Evolutionary conservation across 768 basidiomycete genomes (phyloP).

Genomic region (Scleroderma citrinum): DNA sequence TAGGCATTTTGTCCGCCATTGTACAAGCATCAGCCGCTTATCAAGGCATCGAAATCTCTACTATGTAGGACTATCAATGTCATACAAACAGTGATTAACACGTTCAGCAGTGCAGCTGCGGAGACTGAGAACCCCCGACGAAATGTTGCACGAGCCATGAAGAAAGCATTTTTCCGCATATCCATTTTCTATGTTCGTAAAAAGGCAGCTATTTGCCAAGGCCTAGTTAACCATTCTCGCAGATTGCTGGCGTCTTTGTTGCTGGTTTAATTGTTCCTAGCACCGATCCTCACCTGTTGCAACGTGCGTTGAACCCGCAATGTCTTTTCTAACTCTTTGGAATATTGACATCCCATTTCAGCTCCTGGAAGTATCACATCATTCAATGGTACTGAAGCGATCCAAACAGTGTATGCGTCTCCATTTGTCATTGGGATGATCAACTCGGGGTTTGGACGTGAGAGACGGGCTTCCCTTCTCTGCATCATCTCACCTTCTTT

Average conservation of each 20-base stretch:
- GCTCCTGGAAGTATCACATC: conserved; percentile 53
- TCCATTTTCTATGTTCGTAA: conserved; percentile 63
- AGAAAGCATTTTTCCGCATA: conserved; percentile 76
- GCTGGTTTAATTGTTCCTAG: conserved; percentile 75
- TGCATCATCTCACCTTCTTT: conserved; percentile 14
- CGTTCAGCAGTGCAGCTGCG: conserved; percentile 51
- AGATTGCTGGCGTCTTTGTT: conserved; percentile 63
- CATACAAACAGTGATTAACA: not conserved
- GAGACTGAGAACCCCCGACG: conserved; percentile 74
- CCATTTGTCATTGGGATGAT: conserved; percentile 81
- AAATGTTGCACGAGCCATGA: conserved; percentile 70
- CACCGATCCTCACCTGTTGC: conserved; percentile 46
- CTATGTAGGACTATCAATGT: conserved; percentile 15
- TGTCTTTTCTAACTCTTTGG: not conserved
- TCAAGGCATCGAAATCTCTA: conserved; percentile 47
- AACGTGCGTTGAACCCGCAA: conserved; percentile 18
- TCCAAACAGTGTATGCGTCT: not conserved
- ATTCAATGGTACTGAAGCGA: conserved; percentile 27
- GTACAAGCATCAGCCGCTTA: conserved; percentile 51
- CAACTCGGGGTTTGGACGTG: conserved; percentile 59
- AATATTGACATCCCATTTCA: not conserved
- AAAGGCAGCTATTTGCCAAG: not conserved
- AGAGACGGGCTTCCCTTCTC: conserved; percentile 6
- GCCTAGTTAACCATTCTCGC: not conserved
- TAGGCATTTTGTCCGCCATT: conserved; percentile 43